Evolutionary conservation across 148 eudicot species (phyloP), one percentile per base, ranked within the genome.

Genomic region (Vaccinium corymbosum): DNA sequence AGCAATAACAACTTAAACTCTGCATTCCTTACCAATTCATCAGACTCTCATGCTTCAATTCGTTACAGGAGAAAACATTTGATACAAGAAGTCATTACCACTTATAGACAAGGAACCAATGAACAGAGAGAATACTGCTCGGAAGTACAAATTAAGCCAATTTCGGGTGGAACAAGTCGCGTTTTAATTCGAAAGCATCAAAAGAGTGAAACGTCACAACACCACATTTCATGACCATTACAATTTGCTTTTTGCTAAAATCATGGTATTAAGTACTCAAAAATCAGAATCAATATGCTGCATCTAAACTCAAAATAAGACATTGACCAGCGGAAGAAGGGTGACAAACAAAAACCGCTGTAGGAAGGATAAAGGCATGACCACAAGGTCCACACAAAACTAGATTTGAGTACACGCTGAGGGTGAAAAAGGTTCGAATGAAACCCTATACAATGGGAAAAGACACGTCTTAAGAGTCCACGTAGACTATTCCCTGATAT

Each of bases 211-310:
- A 56, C 17, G 50, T 32, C 81, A 20, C 68, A 48, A 55, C 46
- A 81, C 35, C 4, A 80, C 25, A 81, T 16, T 29, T 49, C 48
- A 79, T 29, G 6, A 79, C 3, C 48, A 56, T 17, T 56, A 16
- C 66, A 79, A 16, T 78, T 12, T 25, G 19, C 14, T 55, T 22
- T 74, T 74, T 16, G 32, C 27, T 17, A 55, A 7, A 64, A 20
- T 22, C 29, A 64, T 10, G 48, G 49, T 50, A 53, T 22, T 19
- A 70, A 29, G 35, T 27, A 50, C 27, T 51, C 62, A 68, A 81
- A 52, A 81, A 70, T 81, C 76, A 29, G 27, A 81, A 81, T 70
- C 11, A 42, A 68, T 66, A 68, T 49, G 22, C 76, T 81, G 76
- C 22, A 50, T 81, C 49, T 56, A 50, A 29, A 51, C 48, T 29